Evolutionary conservation across 2,329 filamentous ascomycete species (phyloP).

Genomic region (Exutisphaerella laricina): DNA sequence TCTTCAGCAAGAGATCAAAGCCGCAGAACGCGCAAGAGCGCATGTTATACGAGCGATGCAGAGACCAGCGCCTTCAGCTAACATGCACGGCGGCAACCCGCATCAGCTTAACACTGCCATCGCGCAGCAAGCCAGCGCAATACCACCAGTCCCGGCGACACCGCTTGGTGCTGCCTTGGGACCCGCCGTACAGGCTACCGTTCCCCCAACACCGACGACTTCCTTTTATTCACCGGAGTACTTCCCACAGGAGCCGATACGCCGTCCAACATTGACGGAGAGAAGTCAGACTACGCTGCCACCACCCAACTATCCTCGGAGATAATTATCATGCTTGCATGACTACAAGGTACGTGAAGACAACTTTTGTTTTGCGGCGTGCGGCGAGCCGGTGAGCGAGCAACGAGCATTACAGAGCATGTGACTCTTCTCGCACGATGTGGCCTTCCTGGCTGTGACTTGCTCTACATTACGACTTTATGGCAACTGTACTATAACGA

Average conservation of each 20-base stretch:
- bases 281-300: conserved; percentile 11
- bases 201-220: conserved; percentile 17
- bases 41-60: conserved; percentile 59
- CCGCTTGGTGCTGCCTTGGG: conserved; percentile 84
- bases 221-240: conserved; percentile 19
- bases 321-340: conserved; percentile 1
- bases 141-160: conserved; percentile 67
- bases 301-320: conserved; percentile 13
- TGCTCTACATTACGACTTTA: too few relatives aligned
- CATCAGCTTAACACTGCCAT: conserved; percentile 23
- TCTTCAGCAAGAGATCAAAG: conserved; percentile 75
- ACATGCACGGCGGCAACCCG: conserved; percentile 20
- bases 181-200: conserved; percentile 80
- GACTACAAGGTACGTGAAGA: too few relatives aligned
- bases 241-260: conserved; percentile 11
- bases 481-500: too few relatives aligned
- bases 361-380: too few relatives aligned
- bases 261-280: neutral
- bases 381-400: too few relatives aligned
- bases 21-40: conserved; percentile 68
- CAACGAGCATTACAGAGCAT: too few relatives aligned
- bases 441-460: too few relatives aligned
- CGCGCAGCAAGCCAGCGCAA: conserved; percentile 33
- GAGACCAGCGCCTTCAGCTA: conserved; percentile 13
- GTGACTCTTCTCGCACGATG: too few relatives aligned